Percentiles rank a stretch among this genome's conserved stretches.
phyloP scores from a whole-genome alignment of 306 rosid species.

The Quercus ilex region DNA sequence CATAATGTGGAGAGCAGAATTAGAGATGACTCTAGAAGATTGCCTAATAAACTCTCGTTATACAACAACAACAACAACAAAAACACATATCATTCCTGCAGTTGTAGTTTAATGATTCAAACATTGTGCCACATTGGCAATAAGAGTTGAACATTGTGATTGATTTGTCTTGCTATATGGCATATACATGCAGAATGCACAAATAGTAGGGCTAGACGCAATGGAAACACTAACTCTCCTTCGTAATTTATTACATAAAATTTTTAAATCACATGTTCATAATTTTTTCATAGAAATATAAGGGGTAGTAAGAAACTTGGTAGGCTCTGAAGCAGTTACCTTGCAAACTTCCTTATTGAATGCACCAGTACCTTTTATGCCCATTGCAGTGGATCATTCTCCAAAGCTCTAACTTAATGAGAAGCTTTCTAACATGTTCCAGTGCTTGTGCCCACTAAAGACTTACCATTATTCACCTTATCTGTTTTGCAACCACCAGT shows the following conservation, averaged over 20 bases:
- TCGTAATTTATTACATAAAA: neutral
- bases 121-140: neutral
- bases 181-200: too few relatives aligned
- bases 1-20: neutral
- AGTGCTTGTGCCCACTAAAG: constrained; percentile 87
- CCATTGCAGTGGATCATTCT: constrained; percentile 83
- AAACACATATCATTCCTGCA: neutral
- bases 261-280: neutral
- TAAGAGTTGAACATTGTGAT: neutral
- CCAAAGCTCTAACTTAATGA: constrained; percentile 90
- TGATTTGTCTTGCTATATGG: neutral
- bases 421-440: constrained; percentile 88
- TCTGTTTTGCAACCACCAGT: constrained; percentile 39
- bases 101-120: neutral
- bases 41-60: too few relatives aligned
- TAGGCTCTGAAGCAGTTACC: constrained; percentile 97
- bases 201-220: neutral
- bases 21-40: neutral
- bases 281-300: neutral
- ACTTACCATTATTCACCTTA: constrained; percentile 44
- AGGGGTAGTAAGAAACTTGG: constrained; percentile 60
- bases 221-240: neutral
- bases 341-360: constrained; percentile 91
- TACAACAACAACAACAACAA: neutral
- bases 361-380: constrained; percentile 65